Percentiles rank a stretch among this genome's conserved stretches.
These are phyloP conservation scores for Sporothrix inflata DNA, from an alignment of 2,329 filamentous ascomycete genomes.

Conservation along the genomic window DNA sequence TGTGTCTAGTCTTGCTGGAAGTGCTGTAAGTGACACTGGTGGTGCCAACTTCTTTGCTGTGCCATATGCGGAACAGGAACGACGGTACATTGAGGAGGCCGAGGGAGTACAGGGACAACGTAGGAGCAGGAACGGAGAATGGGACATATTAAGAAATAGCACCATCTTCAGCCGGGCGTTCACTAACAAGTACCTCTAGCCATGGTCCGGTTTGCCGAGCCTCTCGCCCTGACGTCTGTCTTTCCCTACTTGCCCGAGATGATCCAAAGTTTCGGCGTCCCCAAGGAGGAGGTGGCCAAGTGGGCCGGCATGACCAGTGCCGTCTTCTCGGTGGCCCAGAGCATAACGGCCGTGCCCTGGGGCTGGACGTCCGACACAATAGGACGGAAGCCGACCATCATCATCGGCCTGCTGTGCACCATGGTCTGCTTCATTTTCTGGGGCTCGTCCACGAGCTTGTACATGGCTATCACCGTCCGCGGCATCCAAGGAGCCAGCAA, in stretches of 20 bases:
- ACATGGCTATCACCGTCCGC: constrained; percentile 78
- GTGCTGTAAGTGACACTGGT: constrained; percentile 24
- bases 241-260: constrained; percentile 77
- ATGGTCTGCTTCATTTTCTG: constrained; percentile 82
- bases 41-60: constrained; percentile 8
- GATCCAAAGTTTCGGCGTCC: constrained; percentile 77
- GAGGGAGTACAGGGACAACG: not conserved
- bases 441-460: constrained; percentile 77
- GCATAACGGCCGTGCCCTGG: constrained; percentile 73
- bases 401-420: constrained; percentile 73
- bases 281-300: constrained; percentile 71
- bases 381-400: constrained; percentile 81
- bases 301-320: constrained; percentile 79
- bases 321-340: constrained; percentile 73
- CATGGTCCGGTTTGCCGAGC: constrained; percentile 78
- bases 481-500: constrained; percentile 82
- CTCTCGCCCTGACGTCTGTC: constrained; percentile 71
- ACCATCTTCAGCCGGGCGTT: too few species aligned
- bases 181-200: constrained; percentile 50
- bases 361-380: constrained; percentile 75
- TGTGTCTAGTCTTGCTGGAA: not conserved
- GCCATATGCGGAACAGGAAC: not conserved
- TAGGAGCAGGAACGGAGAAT: not conserved
- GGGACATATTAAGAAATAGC: not conserved
- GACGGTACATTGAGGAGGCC: not conserved